Conservation (phyloP, 169 alveolate genomes). For the Perkinsus olseni region DNA sequence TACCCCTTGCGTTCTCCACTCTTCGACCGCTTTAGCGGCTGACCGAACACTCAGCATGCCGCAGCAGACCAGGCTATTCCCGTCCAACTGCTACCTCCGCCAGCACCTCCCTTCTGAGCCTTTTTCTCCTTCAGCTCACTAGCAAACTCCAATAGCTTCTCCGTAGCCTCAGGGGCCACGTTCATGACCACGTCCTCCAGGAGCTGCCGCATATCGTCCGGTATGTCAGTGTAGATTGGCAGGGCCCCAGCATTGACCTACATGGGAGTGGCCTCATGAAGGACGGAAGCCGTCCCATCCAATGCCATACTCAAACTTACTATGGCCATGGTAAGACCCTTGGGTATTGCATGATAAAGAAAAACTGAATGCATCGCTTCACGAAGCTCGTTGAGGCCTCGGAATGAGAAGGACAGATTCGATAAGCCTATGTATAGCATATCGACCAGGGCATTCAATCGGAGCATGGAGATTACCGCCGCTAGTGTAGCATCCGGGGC, state of each 20-base stretch:
- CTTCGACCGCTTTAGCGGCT: constrained; percentile 25
- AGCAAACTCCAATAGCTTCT: neutral
- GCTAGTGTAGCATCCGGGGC: constrained; percentile 11
- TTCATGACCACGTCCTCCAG: constrained; percentile 46
- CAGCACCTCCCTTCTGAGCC: constrained; percentile 9
- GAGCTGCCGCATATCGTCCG: constrained; percentile 27
- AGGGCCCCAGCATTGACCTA: constrained; percentile 56
- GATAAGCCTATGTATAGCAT: constrained; percentile 15
- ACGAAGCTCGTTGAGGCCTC: constrained; percentile 52
- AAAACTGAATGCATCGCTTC: constrained; percentile 59
- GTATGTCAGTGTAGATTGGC: constrained; percentile 51
- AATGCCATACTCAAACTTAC: no score
- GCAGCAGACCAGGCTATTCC: neutral
- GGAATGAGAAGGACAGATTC: constrained; percentile 55
- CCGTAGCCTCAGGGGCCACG: neutral
- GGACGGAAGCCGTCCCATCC: no score
- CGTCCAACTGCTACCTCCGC: neutral
- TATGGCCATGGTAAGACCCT: constrained; percentile 59
- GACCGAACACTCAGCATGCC: neutral
- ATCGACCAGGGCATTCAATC: neutral
- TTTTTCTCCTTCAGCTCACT: constrained; percentile 15
- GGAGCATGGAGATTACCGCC: neutral
- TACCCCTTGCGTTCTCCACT: constrained; percentile 37
- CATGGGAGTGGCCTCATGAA: neutral
- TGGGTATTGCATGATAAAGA: constrained; percentile 47